Base-by-base conservation (phyloP, 2,329 filamentous ascomycete genomes). In the Pseudogymnoascus sp. region DNA sequence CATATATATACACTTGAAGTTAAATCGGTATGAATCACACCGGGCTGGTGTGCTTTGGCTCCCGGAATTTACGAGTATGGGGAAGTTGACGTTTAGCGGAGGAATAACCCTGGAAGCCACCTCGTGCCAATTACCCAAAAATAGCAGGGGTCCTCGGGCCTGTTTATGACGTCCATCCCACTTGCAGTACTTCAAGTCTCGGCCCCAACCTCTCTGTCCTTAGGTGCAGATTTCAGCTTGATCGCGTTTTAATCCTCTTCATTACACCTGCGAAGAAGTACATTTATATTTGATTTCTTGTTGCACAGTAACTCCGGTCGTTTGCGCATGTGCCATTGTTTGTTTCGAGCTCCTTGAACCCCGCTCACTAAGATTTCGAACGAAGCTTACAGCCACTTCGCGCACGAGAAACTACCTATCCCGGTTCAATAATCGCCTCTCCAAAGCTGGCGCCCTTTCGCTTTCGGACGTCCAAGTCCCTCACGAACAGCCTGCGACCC, bases 401-500 rank as follows among this genome's bases (percentile, higher is more conserved):
- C 44, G 17, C 26, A 17, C 26, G n/a, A 54, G 9, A n/a, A 54
- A 54, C 44, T 17, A 9, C 26, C n/a, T 11, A n/a, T 17, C 26
- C 17, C 33, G n/a, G 11, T 54, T 54, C 8, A 10, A 10, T 33
- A 54, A 54, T 31, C 5, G 29, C 15, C 29, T 54, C 47, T 21
- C 13, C 35, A 40, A 59, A 59, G 37, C 35, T 59, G 57, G 57
- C 57, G 17, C 57, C 37, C 57, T 40, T 59, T 59, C 35, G 26
- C 57, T 39, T 59, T 39, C 57, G 57, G 57, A 39, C 57, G 24
- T 59, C n/a, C 21, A 59, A 59, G 57, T 59, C 57, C 57, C 57
- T 39, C 26, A 37, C 57, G n/a, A 31, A 26, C 15, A 26, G 33
- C 13, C 35, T 39, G 35, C 21, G 33, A 21, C 21, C 57, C 35